Conservation (phyloP, 345 rosid genomes). For the Syzygium aromaticum region DNA sequence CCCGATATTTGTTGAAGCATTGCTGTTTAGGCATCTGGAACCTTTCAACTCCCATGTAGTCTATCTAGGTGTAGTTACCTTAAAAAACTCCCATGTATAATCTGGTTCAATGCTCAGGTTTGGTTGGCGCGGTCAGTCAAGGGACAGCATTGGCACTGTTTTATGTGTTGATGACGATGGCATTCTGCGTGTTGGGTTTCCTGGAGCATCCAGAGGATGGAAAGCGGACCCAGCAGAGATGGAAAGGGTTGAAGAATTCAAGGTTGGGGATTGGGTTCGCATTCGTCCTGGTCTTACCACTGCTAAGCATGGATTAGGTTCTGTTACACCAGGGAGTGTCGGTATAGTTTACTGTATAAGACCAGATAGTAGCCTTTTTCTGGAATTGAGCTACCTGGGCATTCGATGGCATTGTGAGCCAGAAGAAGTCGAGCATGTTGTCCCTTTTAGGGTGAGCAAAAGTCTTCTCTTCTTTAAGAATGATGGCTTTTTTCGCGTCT, state of each 20-base stretch:
- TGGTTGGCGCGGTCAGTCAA: constrained; percentile 93
- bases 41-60: not conserved
- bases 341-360: constrained; percentile 90
- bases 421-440: constrained; percentile 87
- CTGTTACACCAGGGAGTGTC: constrained; percentile 92
- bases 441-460: constrained; percentile 69
- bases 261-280: constrained; percentile 99
- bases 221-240: constrained; percentile 99
- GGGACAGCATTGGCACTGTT: constrained; percentile 91
- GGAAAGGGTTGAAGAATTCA: constrained; percentile 99
- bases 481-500: not conserved
- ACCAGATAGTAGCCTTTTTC: constrained; percentile 88
- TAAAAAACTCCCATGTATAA: not conserved
- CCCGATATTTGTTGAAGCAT: not conserved
- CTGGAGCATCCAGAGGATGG: constrained; percentile 99
- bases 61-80: not conserved
- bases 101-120: constrained; percentile 45
- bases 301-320: constrained; percentile 92
- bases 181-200: constrained; percentile 97
- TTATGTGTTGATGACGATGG: constrained; percentile 98
- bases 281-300: constrained; percentile 87
- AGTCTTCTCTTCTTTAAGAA: constrained; percentile 3
- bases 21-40: not conserved
- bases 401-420: constrained; percentile 98
- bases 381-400: constrained; percentile 84